Base-by-base conservation (phyloP, 805 yeast species). In the Zygosaccharomyces lentus region DNA sequence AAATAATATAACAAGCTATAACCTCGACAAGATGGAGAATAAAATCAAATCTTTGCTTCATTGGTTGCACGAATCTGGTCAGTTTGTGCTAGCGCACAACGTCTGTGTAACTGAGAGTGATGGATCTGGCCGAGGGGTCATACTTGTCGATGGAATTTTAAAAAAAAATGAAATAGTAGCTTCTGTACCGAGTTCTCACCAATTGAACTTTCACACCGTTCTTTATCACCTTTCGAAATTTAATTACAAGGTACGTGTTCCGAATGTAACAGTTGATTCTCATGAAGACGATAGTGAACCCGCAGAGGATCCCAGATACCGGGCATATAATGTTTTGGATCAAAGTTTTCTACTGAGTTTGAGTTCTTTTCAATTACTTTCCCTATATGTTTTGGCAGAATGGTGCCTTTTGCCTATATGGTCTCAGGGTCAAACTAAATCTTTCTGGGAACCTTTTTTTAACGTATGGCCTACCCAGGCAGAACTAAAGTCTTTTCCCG, bases 401-500 rank as follows among this genome's bases (percentile, higher is more conserved):
- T 57, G 61, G 61, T 27, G 46, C 9, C 27, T 65, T 2, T 40
- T 65, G 13, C 65, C 66, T 0, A 9, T 34, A 13, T 59, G 61
- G 65, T 49, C 57, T 4, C 27, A 46, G 6, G 45, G 49, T 24
- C 7, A 13, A 5, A 30, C 46, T 0, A 50, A 50, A 2, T 78
- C 84, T 1, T 80, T 72, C 57, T 87, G 95, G 95, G 58, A 62
- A 34, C 87, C 87, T 0, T 87, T 87, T 59, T 62, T 87, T 9
- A 72, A 74, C 27, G 75, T 79, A 52, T 71, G 87, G 47, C 96
- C 96, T 0, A 58, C 68, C 0, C 48, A 69, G 10, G 58, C 65
- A 0, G 89, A 83, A 34, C 75, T 87, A 45, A 53, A 54, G 0
- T 51, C 71, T 0, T 70, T 82, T 2, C 96, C 96, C 1, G 64